Percentiles rank a stretch among this genome's conserved stretches.
Conservation (phyloP, 371 early-diverging fungal genomes). For the Encephalitozoon intestinalis region DNA sequence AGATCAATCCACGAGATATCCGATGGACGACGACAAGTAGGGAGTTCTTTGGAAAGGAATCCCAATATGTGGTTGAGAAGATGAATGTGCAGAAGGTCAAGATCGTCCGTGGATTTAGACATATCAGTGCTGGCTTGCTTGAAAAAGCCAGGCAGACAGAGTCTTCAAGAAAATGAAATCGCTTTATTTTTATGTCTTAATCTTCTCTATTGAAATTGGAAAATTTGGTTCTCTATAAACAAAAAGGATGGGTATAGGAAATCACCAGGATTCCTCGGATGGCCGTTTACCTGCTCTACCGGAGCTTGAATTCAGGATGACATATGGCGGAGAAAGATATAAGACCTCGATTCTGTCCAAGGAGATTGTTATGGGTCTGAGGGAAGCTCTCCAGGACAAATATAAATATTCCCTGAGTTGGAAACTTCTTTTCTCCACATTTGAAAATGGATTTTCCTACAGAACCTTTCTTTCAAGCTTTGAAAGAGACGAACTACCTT, state of each 20-base stretch:
- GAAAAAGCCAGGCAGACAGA: slow-evolving; percentile 8
- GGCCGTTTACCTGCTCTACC: background rate
- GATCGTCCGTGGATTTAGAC: slow-evolving; percentile 31
- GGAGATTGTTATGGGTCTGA: background rate
- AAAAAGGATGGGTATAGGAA: background rate
- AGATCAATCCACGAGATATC: slow-evolving; percentile 21
- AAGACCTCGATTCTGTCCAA: background rate
- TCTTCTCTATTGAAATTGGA: background rate
- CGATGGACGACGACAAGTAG: slow-evolving; percentile 37
- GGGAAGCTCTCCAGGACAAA: background rate
- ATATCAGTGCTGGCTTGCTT: slow-evolving; percentile 16
- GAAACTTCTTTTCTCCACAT: slow-evolving; percentile 7
- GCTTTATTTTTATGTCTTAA: background rate
- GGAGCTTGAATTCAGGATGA: background rate
- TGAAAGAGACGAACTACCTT: background rate
- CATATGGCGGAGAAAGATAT: background rate
- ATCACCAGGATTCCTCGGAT: background rate
- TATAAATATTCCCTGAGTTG: background rate
- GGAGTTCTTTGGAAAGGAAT: slow-evolving; percentile 30
- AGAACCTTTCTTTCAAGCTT: background rate
- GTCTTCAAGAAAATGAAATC: background rate
- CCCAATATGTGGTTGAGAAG: slow-evolving; percentile 9
- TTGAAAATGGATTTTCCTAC: slow-evolving; percentile 20
- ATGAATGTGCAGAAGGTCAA: slow-evolving; percentile 29
- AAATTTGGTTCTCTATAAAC: background rate